Percentiles rank a stretch among this genome's conserved stretches.
Conservation (phyloP, 1,284 basidiomycete genomes). For the Cutaneotrichosporon sp. region DNA sequence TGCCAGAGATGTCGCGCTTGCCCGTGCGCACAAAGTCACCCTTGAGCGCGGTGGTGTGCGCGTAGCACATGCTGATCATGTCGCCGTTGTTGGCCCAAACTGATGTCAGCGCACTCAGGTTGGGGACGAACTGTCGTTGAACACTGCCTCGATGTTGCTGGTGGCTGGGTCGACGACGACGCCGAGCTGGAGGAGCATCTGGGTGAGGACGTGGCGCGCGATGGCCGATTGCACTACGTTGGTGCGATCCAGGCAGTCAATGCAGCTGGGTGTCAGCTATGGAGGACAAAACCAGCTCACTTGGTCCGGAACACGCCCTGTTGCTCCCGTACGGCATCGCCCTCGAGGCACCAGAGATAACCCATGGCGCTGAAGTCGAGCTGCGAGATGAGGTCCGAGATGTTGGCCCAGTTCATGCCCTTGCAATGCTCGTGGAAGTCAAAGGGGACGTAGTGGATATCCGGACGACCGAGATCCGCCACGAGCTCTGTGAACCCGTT, state of each 20-base stretch:
- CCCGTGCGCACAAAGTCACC: slow-evolving; percentile 97
- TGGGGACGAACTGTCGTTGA: slow-evolving; percentile 70
- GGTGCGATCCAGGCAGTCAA: slow-evolving; percentile 85
- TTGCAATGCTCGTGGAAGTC: slow-evolving; percentile 83
- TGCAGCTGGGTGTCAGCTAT: slow-evolving; percentile 67
- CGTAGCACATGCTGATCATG: slow-evolving; percentile 58
- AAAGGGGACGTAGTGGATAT: slow-evolving; percentile 67
- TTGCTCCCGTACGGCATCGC: slow-evolving; percentile 72
- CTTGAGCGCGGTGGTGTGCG: slow-evolving; percentile 65
- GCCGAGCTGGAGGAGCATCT: slow-evolving; percentile 75
- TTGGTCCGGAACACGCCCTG: slow-evolving; percentile 71
- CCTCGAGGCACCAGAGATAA: slow-evolving; percentile 81
- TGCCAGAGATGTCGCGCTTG: slow-evolving; percentile 83
- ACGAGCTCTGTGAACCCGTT: slow-evolving; percentile 72
- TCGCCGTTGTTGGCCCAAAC: slow-evolving; percentile 72
- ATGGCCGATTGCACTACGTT: slow-evolving; percentile 91
- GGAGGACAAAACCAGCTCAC: slow-evolving; percentile 26
- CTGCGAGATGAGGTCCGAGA: slow-evolving; percentile 69
- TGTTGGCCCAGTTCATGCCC: slow-evolving; percentile 71
- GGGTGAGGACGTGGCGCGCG: slow-evolving; percentile 73
- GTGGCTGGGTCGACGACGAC: slow-evolving; percentile 37
- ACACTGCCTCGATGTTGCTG: slow-evolving; percentile 68
- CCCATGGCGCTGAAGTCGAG: slow-evolving; percentile 79
- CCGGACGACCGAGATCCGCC: slow-evolving; percentile 60
- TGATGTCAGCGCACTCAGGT: slow-evolving; percentile 42